phyloP scores from a whole-genome alignment of 2,329 filamentous ascomycete species.

The Pseudogymnoascus sp. region DNA sequence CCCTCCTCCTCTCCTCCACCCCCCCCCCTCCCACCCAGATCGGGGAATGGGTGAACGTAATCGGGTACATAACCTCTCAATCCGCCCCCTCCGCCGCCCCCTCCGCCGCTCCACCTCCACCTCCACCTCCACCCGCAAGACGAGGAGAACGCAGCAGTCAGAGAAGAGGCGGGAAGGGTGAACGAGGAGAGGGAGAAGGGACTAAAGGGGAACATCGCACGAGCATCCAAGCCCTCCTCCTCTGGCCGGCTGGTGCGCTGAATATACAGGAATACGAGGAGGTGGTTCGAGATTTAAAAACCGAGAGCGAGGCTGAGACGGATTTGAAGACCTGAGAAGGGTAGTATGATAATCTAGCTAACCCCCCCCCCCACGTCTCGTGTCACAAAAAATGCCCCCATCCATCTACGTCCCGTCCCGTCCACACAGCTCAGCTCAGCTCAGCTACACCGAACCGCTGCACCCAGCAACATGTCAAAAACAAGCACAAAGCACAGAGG shows the following conservation, averaged over 20 bases:
- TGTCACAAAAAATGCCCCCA: too few species aligned
- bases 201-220: background rate
- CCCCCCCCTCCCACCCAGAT: constrained; percentile 54
- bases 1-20: constrained; percentile 55
- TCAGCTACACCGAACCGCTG: too few species aligned
- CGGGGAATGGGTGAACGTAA: constrained; percentile 83
- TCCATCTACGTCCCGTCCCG: too few species aligned
- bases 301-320: background rate
- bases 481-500: too few species aligned
- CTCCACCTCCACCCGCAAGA: too few species aligned
- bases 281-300: background rate
- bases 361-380: background rate
- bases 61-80: constrained; percentile 60
- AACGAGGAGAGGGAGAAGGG: background rate
- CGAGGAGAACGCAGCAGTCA: background rate
- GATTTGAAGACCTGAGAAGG: background rate
- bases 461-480: too few species aligned
- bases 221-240: constrained; percentile 60
- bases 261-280: constrained; percentile 63
- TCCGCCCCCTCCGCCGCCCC: background rate
- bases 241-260: constrained; percentile 70
- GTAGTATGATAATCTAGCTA: too few species aligned
- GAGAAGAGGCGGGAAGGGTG: background rate
- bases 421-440: too few species aligned
- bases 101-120: background rate